phyloP scores from a whole-genome alignment of 2,329 filamentous ascomycete species.

The Botrytis elliptica region DNA sequence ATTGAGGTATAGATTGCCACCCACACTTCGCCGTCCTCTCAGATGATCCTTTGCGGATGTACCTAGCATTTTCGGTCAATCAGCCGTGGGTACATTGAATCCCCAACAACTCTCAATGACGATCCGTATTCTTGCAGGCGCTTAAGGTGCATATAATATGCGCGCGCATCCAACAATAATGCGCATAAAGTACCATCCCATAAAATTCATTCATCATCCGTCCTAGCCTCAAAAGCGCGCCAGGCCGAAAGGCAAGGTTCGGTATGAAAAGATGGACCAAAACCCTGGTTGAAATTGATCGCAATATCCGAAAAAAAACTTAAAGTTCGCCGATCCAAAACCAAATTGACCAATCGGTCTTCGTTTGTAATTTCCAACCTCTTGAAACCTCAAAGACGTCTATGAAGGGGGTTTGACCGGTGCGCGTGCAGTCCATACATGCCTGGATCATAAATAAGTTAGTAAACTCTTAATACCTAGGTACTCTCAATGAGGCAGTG shows the following conservation, averaged over 20 bases:
- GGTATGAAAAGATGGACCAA: constrained; percentile 14
- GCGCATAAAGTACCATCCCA: constrained; percentile 9
- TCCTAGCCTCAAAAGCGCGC: background rate
- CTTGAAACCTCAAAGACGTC: background rate
- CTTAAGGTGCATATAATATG: constrained; percentile 23
- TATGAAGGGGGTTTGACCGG: constrained; percentile 21
- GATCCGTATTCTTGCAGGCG: constrained; percentile 21
- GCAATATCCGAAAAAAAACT: constrained; percentile 16
- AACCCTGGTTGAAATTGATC: constrained; percentile 11
- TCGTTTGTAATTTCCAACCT: background rate
- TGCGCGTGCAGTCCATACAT: constrained; percentile 37
- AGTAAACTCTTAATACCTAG: constrained; percentile 12
- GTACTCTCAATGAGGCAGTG: constrained; percentile 7
- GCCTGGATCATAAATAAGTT: constrained; percentile 27
- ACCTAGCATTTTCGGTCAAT: constrained; percentile 6
- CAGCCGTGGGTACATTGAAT: background rate
- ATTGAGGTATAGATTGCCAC: background rate
- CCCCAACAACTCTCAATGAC: constrained; percentile 4
- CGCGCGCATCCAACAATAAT: constrained; percentile 22
- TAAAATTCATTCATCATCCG: constrained; percentile 1
- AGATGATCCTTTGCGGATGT: constrained; percentile 4
- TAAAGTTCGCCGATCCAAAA: background rate
- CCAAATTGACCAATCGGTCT: background rate
- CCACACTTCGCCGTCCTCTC: background rate
- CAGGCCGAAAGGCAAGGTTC: background rate